phyloP scores from a whole-genome alignment of 441 rosid genomes.

The Mallotus japonicus region DNA sequence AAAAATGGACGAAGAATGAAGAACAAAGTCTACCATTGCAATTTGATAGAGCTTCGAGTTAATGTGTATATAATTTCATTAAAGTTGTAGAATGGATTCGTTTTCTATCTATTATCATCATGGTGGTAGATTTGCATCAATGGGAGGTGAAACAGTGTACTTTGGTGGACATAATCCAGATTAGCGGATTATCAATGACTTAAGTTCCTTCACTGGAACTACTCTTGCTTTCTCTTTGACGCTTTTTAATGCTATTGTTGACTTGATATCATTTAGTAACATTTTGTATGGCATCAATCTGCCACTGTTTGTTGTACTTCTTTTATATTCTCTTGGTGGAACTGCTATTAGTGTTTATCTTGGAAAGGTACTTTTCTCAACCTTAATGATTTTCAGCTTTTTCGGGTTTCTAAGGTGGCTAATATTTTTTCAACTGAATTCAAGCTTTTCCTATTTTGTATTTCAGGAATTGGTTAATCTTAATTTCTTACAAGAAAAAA shows the following conservation, averaged over 20 bases:
- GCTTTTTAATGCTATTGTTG: conserved; percentile 73
- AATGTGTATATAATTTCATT: too few species aligned
- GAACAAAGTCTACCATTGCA: too few species aligned
- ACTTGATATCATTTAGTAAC: conserved; percentile 93
- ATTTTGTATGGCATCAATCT: conserved; percentile 89
- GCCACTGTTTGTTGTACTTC: conserved; percentile 76
- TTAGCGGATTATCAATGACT: conserved; percentile 90
- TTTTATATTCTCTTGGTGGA: conserved; percentile 83
- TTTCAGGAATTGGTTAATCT: conserved; percentile 78
- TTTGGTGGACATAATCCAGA: conserved; percentile 97
- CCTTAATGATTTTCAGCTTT: background rate
- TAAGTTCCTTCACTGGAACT: conserved; percentile 83
- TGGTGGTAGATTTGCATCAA: too few species aligned
- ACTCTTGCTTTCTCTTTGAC: conserved; percentile 83
- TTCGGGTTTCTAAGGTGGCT: background rate
- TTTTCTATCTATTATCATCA: too few species aligned
- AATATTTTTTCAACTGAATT: background rate
- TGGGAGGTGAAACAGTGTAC: too few species aligned
- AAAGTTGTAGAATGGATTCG: too few species aligned
- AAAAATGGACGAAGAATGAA: too few species aligned
- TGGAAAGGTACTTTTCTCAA: conserved; percentile 64
- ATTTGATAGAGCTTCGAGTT: too few species aligned
- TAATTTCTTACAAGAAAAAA: conserved; percentile 96
- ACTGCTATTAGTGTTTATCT: conserved; percentile 78
- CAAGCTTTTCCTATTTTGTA: conserved; percentile 19